Base-by-base conservation (phyloP, 2,329 filamentous ascomycete species). In the Pseudogymnoascus sp. region DNA sequence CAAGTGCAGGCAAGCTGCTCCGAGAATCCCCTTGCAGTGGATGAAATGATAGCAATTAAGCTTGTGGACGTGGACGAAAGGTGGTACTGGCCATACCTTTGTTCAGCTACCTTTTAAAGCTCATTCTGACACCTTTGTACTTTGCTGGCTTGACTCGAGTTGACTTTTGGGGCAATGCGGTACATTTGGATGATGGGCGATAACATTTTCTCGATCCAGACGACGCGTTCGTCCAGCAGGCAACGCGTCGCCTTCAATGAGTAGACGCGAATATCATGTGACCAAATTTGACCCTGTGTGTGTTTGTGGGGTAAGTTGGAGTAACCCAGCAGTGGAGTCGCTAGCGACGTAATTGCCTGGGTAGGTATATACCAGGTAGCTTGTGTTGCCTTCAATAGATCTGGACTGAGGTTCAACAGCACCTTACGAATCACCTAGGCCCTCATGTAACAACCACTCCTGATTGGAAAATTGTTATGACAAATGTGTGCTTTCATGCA, bases 231-330 rank as follows among this genome's bases (percentile, higher is more conserved):
- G n/a, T 20, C 28, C 7, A n/a, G 9, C 25, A 28, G 7, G n/a
- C 6, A 18, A 54, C 28, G 47, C 28, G 47, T 14, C 6, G 16
- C n/a, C 9, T 54, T 54, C 5, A 32, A 12, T 8, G 16, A 32
- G 28, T 7, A 14, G 47, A 32, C 47, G 47, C 47, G 47, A 54
- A n/a, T 32, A 54, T 54, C 47, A 54, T 7, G 47, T 54, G 47
- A 54, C 47, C 3, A 54, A 2, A 54, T 7, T 54, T 54, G 12
- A 30, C 14, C 11, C 18, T 18, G 2, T 25, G 22, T 20, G 47
- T 54, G 47, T 32, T 54, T 54, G 47, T 54, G 47, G 47, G 47
- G 28, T 54, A 54, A 54, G 47, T 54, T 54, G 47, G 47, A 32
- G 47, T 54, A 54, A 12, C 25, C 43, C 14, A 50, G 25, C 8